Evolutionary conservation across 2,329 filamentous ascomycete species (phyloP).

Genomic region (Ceratocystis variospora): DNA sequence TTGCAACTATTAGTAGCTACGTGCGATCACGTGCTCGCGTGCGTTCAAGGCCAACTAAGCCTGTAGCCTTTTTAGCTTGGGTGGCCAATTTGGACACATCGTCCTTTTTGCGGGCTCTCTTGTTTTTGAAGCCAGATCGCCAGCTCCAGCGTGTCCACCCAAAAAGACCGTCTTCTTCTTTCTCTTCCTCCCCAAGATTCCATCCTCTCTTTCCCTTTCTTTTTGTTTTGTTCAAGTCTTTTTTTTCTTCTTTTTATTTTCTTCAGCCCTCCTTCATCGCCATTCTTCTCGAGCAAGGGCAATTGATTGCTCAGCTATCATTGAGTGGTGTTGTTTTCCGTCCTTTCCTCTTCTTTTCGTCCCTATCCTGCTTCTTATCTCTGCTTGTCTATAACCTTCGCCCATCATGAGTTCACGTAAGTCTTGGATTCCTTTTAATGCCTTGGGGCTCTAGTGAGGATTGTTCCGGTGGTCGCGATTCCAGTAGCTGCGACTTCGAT

Average conservation of each 20-base stretch:
- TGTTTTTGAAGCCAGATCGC: constrained; percentile 33
- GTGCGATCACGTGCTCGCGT: constrained; percentile 4
- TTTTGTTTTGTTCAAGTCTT: constrained; percentile 16
- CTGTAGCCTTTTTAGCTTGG: neutral
- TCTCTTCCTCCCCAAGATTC: neutral
- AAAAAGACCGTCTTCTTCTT: constrained; percentile 28
- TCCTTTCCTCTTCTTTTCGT: constrained; percentile 24
- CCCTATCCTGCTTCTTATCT: constrained; percentile 26
- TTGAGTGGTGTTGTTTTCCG: constrained; percentile 22
- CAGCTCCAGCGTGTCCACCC: constrained; percentile 25
- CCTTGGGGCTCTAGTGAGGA: neutral
- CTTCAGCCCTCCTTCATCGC: constrained; percentile 16
- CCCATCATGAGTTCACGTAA: constrained; percentile 44
- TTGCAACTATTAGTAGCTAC: neutral
- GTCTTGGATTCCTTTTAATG: constrained; percentile 23
- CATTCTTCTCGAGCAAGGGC: constrained; percentile 18
- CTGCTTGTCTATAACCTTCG: constrained; percentile 22
- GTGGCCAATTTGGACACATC: constrained; percentile 29
- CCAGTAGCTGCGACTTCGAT: neutral
- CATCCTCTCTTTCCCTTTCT: constrained; percentile 1
- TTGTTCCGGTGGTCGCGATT: neutral
- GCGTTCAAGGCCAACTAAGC: constrained; percentile 6
- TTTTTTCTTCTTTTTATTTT: constrained; percentile 11
- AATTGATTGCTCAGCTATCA: constrained; percentile 18
- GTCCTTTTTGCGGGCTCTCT: constrained; percentile 27